Evolutionary conservation across 352 stramenopile genomes (phyloP).

Genomic region (Peronospora farinosa): DNA sequence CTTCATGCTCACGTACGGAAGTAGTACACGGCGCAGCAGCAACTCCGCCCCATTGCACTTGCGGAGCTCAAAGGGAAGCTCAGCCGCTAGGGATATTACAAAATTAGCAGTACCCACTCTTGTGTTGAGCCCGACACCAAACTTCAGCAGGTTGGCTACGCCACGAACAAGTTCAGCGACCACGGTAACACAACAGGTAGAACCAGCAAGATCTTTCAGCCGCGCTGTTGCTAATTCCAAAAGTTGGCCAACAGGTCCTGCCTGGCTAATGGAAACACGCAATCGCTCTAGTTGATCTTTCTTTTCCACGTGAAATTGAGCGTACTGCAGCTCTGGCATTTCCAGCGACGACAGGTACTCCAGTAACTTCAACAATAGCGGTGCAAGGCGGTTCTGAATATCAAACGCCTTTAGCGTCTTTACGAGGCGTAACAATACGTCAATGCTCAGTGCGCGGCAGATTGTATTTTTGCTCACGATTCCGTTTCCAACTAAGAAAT

Average conservation of each 20-base stretch:
- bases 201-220: conserved; percentile 46
- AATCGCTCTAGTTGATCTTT: conserved; percentile 76
- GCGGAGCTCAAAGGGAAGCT: conserved; percentile 66
- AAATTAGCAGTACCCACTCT: conserved; percentile 76
- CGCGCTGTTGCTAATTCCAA: conserved; percentile 50
- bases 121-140: conserved; percentile 77
- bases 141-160: conserved; percentile 52
- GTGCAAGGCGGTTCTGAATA: conserved; percentile 50
- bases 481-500: conserved; percentile 61
- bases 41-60: conserved; percentile 55
- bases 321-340: conserved; percentile 79
- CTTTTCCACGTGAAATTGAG: conserved; percentile 81
- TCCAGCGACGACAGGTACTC: conserved; percentile 80
- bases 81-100: conserved; percentile 51
- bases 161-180: conserved; percentile 49
- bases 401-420: conserved; percentile 50
- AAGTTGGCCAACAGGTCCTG: conserved; percentile 66
- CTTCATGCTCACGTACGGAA: conserved; percentile 52
- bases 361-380: conserved; percentile 57
- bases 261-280: conserved; percentile 70
- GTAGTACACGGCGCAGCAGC: conserved; percentile 47
- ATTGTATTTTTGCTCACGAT: conserved; percentile 65
- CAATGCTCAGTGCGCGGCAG: conserved; percentile 61
- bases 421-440: conserved; percentile 62
- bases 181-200: conserved; percentile 36